phyloP scores from a whole-genome alignment of 768 basidiomycete species.

The Cantharellus anzutake region DNA sequence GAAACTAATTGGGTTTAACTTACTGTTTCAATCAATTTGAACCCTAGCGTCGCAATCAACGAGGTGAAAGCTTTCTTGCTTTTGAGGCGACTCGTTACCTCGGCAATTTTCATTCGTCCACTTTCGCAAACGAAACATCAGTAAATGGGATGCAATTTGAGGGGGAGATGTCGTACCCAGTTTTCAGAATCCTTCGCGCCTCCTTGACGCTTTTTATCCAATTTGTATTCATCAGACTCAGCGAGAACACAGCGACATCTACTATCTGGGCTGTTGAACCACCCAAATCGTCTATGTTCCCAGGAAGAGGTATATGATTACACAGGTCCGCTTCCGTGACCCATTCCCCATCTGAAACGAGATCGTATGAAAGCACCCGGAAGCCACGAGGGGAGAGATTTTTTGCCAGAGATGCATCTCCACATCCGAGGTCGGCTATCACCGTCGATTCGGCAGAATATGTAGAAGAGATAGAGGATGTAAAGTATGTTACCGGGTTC shows the following conservation, averaged over 20 bases:
- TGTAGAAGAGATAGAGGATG: slow-evolving; percentile 33
- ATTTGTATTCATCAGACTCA: slow-evolving; percentile 94
- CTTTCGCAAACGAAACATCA: slow-evolving; percentile 19
- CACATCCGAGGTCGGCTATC: slow-evolving; percentile 88
- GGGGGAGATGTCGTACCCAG: slow-evolving; percentile 29
- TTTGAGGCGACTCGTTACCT: slow-evolving; percentile 72
- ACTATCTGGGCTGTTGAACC: slow-evolving; percentile 53
- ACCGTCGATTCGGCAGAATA: slow-evolving; percentile 43
- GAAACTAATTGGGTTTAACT: slow-evolving; percentile 2
- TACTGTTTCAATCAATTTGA: slow-evolving; percentile 53
- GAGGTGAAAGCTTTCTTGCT: slow-evolving; percentile 45
- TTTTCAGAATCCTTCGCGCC: slow-evolving; percentile 69
- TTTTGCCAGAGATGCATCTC: slow-evolving; percentile 76
- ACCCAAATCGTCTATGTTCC: slow-evolving; percentile 28
- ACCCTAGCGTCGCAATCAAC: slow-evolving; percentile 50
- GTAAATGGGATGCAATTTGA: neutral
- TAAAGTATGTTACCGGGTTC: slow-evolving; percentile 78
- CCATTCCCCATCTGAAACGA: slow-evolving; percentile 52
- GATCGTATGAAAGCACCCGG: slow-evolving; percentile 59
- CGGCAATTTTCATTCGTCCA: slow-evolving; percentile 71
- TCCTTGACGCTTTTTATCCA: slow-evolving; percentile 87
- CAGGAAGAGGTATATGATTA: slow-evolving; percentile 62
- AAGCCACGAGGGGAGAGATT: slow-evolving; percentile 48
- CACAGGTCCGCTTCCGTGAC: slow-evolving; percentile 88
- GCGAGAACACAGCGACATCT: slow-evolving; percentile 80